These are phyloP conservation scores for Durusdinium trenchii DNA, from an alignment of 73 alveolate species.

Conservation along the genomic window DNA sequence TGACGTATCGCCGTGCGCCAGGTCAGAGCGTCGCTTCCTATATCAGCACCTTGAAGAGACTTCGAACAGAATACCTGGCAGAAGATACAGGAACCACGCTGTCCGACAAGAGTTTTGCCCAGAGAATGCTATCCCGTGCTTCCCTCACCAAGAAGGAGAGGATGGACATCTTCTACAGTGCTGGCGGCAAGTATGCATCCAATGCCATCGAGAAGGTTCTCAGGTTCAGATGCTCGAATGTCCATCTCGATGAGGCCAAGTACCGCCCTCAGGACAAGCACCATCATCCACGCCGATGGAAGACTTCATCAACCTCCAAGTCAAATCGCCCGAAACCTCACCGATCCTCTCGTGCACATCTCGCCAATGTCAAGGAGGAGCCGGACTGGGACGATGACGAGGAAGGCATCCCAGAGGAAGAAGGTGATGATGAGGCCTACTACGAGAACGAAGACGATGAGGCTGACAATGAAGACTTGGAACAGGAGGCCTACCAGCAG, in stretches of 20 bases:
- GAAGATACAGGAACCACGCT: not conserved
- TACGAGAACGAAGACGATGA: not conserved
- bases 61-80: not conserved
- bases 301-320: not conserved
- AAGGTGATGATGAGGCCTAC: too few relatives aligned
- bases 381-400: not conserved
- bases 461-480: conserved; percentile 10
- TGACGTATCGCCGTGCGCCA: not conserved
- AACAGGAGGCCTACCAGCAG: not conserved
- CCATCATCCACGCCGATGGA: not conserved
- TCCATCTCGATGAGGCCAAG: conserved; percentile 21
- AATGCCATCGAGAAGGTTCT: not conserved
- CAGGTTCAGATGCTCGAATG: not conserved
- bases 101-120: not conserved
- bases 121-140: conserved; percentile 7
- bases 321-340: not conserved
- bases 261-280: not conserved
- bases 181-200: not conserved
- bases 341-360: not conserved
- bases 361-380: not conserved
- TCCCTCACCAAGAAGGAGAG: not conserved
- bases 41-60: not conserved
- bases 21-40: not conserved
- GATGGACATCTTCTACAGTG: conserved; percentile 1
- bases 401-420: too few relatives aligned